A percentile compares a stretch with the other conserved stretches of the same genome.
These are phyloP conservation scores for Nakaseomyces uthaithaninus DNA, from an alignment of 1,139 yeast genomes.

Conservation along the genomic window DNA sequence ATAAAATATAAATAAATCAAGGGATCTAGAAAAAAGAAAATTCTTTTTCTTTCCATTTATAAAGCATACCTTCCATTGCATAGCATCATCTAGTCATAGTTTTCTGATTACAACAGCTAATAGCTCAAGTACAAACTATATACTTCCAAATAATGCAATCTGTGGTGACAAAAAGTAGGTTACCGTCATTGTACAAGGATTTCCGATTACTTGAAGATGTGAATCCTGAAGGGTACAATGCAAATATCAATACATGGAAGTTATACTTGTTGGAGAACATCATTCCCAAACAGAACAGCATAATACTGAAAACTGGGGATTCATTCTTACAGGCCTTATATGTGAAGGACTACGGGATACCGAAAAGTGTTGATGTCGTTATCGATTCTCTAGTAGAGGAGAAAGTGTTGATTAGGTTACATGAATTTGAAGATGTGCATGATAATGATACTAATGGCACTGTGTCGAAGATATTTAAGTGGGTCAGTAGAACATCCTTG, in stretches of 20 bases:
- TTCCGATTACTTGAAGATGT: conserved; percentile 43
- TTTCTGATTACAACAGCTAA: too few relatives aligned
- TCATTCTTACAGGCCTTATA: conserved; percentile 26
- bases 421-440: conserved; percentile 18
- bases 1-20: too few relatives aligned
- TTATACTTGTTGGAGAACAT: conserved; percentile 21
- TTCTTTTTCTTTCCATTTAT: too few relatives aligned
- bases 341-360: conserved; percentile 30
- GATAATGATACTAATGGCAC: not conserved
- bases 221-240: conserved; percentile 63
- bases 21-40: too few relatives aligned
- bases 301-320: conserved; percentile 27
- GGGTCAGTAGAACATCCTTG: conserved; percentile 1
- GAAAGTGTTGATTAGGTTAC: conserved; percentile 27
- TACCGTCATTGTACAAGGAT: conserved; percentile 56
- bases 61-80: too few relatives aligned
- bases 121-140: too few relatives aligned
- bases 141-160: conserved; percentile 2
- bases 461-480: not conserved
- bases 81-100: too few relatives aligned
- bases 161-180: conserved; percentile 38
- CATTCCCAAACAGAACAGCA: conserved; percentile 19
- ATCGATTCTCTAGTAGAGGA: conserved; percentile 30
- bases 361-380: conserved; percentile 33
- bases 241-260: conserved; percentile 58